phyloP scores from a whole-genome alignment of 495 filamentous ascomycete species.

The Penicillium argentinense region DNA sequence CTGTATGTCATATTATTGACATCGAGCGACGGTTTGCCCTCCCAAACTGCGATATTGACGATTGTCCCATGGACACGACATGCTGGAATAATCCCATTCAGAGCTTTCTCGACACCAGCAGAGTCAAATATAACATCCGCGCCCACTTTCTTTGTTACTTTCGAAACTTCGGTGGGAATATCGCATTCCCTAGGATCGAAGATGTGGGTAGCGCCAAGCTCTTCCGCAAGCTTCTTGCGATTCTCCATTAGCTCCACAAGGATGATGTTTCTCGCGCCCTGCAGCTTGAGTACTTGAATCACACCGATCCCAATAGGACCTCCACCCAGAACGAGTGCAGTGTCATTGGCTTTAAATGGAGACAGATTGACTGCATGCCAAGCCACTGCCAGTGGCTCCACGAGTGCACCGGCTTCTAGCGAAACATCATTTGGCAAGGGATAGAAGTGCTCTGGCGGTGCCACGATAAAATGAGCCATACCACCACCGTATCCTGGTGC shows the following conservation, averaged over 20 bases:
- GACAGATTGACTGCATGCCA: constrained; percentile 60
- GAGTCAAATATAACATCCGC: constrained; percentile 58
- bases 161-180: constrained; percentile 39
- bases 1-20: constrained; percentile 49
- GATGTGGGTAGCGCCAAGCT: constrained; percentile 55
- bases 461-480: constrained; percentile 26
- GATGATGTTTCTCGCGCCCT: constrained; percentile 51
- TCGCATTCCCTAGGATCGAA: constrained; percentile 56
- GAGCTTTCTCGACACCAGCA: constrained; percentile 54
- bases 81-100: constrained; percentile 52
- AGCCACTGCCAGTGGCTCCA: constrained; percentile 60
- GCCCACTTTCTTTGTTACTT: constrained; percentile 9
- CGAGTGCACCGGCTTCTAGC: constrained; percentile 39
- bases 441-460: constrained; percentile 28
- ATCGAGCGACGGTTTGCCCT: constrained; percentile 45
- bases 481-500: constrained; percentile 28
- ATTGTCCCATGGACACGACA: too few species aligned
- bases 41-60: constrained; percentile 65
- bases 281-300: constrained; percentile 51
- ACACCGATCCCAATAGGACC: constrained; percentile 62
- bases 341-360: constrained; percentile 45
- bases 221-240: constrained; percentile 48
- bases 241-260: constrained; percentile 48
- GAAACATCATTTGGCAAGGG: constrained; percentile 16
- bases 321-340: constrained; percentile 53